Evolutionary conservation across 345 rosid genomes (phyloP).

Genomic region (Lumnitzera littorea): DNA sequence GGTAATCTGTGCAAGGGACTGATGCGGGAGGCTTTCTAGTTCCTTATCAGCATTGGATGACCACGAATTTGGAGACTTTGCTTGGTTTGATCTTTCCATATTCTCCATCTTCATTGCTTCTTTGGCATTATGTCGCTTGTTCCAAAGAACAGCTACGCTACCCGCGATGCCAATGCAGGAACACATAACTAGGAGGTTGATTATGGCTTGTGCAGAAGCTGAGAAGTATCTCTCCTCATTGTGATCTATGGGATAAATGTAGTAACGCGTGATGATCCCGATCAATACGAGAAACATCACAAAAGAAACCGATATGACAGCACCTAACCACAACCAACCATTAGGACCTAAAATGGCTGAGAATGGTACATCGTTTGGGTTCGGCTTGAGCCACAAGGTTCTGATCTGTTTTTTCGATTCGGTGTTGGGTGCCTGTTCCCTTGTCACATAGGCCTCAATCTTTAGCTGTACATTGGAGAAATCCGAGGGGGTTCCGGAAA

Average conservation of each 20-base stretch:
- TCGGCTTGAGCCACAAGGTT: conserved; percentile 56
- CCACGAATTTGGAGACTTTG: conserved; percentile 14
- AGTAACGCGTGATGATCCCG: conserved; percentile 46
- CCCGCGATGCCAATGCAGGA: conserved; percentile 36
- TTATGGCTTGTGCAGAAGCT: conserved; percentile 10
- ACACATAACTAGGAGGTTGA: conserved; percentile 38
- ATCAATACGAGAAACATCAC: conserved; percentile 42
- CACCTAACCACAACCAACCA: conserved; percentile 69
- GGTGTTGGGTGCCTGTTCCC: conserved; percentile 32
- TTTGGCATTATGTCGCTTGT: conserved; percentile 34
- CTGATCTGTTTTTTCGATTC: conserved; percentile 16
- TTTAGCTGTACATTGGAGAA: conserved; percentile 31
- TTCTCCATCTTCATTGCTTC: conserved; percentile 30
- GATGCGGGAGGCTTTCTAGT: conserved; percentile 51
- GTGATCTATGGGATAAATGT: conserved; percentile 50
- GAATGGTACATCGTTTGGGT: conserved; percentile 38
- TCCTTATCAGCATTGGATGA: conserved; percentile 27
- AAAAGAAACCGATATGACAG: conserved; percentile 60
- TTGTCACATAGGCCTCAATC: conserved; percentile 67
- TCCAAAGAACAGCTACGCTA: conserved; percentile 46
- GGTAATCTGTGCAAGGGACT: conserved; percentile 39
- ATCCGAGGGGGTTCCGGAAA: conserved; percentile 24
- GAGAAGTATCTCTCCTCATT: conserved; percentile 25
- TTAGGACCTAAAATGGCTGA: conserved; percentile 59
- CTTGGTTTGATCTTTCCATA: conserved; percentile 15